Conservation (phyloP, 495 filamentous ascomycete species). For the Podospora fimiseda region DNA sequence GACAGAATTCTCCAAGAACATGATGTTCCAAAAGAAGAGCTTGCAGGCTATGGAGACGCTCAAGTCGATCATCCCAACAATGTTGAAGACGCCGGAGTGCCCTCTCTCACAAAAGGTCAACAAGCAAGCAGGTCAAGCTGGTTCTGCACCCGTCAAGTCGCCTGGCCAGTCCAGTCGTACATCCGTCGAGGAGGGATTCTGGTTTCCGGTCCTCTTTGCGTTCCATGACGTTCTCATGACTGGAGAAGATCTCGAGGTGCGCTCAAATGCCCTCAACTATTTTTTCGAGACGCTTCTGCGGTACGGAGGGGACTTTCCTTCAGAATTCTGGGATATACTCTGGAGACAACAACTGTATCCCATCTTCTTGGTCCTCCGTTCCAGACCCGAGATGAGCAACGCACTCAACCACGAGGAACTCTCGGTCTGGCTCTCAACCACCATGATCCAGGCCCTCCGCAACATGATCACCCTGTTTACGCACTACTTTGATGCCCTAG, state of each 20-base stretch:
- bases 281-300: slow-evolving; percentile 88
- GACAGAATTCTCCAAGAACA: slow-evolving; percentile 97
- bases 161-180: slow-evolving; percentile 46
- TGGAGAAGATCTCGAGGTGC: slow-evolving; percentile 94
- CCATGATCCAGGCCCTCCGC: slow-evolving; percentile 96
- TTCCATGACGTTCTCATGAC: slow-evolving; percentile 99
- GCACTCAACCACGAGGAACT: slow-evolving; percentile 89
- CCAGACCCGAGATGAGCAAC: slow-evolving; percentile 91
- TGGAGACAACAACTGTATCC: slow-evolving; percentile 95
- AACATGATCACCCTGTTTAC: slow-evolving; percentile 99
- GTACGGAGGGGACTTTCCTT: slow-evolving; percentile 85
- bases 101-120: slow-evolving; percentile 61
- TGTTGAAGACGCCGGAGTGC: slow-evolving; percentile 95
- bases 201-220: slow-evolving; percentile 95
- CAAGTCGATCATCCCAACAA: slow-evolving; percentile 82
- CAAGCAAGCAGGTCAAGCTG: slow-evolving; percentile 18
- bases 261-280: slow-evolving; percentile 89
- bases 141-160: slow-evolving; percentile 29
- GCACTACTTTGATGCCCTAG: slow-evolving; percentile 90
- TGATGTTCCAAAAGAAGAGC: slow-evolving; percentile 95
- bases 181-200: slow-evolving; percentile 91
- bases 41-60: slow-evolving; percentile 92
- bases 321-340: slow-evolving; percentile 96
- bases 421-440: slow-evolving; percentile 98
- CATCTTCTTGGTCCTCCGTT: slow-evolving; percentile 96